Percentiles rank a stretch among this genome's conserved stretches.
phyloP scores from a whole-genome alignment of 2,329 filamentous ascomycete species.

The Exophiala alcalophila region DNA sequence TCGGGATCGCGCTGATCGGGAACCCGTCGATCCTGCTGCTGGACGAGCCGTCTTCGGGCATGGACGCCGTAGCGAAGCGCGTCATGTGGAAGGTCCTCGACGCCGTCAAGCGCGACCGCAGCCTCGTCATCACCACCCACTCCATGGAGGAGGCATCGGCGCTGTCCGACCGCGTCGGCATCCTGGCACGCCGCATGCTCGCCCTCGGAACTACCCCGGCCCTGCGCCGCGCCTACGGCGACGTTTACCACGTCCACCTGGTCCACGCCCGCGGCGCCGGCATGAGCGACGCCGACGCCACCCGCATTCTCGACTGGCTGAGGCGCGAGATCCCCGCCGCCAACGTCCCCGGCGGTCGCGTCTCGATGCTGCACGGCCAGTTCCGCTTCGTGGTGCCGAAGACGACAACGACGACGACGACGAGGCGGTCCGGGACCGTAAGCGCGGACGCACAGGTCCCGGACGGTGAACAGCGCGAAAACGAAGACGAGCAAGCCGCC shows the following conservation, averaged over 20 bases:
- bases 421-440: no score
- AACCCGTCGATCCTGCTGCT: slow-evolving; percentile 70
- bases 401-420: no score
- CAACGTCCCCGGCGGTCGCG: not conserved
- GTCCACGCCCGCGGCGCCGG: slow-evolving; percentile 2
- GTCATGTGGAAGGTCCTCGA: slow-evolving; percentile 37
- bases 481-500: no score
- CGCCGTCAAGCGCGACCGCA: slow-evolving; percentile 31
- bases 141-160: slow-evolving; percentile 40
- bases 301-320: slow-evolving; percentile 6
- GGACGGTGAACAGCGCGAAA: not conserved
- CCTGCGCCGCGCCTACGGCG: slow-evolving; percentile 9
- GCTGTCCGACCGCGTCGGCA: slow-evolving; percentile 36
- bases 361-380: slow-evolving; percentile 10
- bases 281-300: slow-evolving; percentile 4
- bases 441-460: not conserved
- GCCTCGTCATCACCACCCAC: slow-evolving; percentile 39
- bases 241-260: slow-evolving; percentile 13
- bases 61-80: slow-evolving; percentile 52
- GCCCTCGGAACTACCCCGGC: slow-evolving; percentile 21
- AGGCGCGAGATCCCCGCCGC: slow-evolving; percentile 1
- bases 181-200: slow-evolving; percentile 36
- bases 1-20: slow-evolving; percentile 73
- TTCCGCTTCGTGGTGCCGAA: slow-evolving; percentile 11
- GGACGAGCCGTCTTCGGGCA: slow-evolving; percentile 72